Evolutionary conservation across 768 basidiomycete genomes (phyloP).

Genomic region (Leucocoprinus sp.): DNA sequence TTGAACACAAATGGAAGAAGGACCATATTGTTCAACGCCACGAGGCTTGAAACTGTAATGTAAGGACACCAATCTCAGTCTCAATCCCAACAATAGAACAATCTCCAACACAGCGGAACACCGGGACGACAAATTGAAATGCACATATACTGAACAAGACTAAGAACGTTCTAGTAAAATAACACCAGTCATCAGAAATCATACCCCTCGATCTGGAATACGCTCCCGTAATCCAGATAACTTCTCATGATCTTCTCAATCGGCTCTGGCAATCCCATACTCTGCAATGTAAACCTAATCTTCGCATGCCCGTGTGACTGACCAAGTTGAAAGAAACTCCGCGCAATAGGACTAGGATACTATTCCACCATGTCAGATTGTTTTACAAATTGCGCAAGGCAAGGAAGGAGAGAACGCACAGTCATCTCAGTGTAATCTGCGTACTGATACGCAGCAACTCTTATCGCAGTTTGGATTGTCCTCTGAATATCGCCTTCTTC

Average conservation of each 20-base stretch:
- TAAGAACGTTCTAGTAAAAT: neutral
- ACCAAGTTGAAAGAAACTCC: slow-evolving; percentile 88
- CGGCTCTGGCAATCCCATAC: slow-evolving; percentile 88
- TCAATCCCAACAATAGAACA: too few species aligned
- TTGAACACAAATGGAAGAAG: too few species aligned
- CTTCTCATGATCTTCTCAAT: slow-evolving; percentile 91
- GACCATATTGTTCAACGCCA: too few species aligned
- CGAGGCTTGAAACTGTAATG: too few species aligned
- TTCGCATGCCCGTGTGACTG: slow-evolving; percentile 91
- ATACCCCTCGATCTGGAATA: slow-evolving; percentile 82
- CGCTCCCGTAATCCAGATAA: slow-evolving; percentile 80
- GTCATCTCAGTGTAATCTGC: slow-evolving; percentile 87
- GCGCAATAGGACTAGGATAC: slow-evolving; percentile 89
- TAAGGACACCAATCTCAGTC: too few species aligned
- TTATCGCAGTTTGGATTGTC: slow-evolving; percentile 84
- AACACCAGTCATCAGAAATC: slow-evolving; percentile 45
- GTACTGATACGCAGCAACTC: slow-evolving; percentile 87
- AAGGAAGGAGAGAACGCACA: slow-evolving; percentile 35
- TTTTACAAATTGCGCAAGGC: neutral
- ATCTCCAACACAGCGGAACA: too few species aligned
- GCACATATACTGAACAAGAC: slow-evolving; percentile 7
- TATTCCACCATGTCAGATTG: slow-evolving; percentile 21
- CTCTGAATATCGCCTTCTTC: slow-evolving; percentile 93
- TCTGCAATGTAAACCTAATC: slow-evolving; percentile 86
- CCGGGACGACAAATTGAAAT: too few species aligned